Base-by-base conservation (phyloP, 2,329 filamentous ascomycete genomes). In the Rhynchosporium agropyri region DNA sequence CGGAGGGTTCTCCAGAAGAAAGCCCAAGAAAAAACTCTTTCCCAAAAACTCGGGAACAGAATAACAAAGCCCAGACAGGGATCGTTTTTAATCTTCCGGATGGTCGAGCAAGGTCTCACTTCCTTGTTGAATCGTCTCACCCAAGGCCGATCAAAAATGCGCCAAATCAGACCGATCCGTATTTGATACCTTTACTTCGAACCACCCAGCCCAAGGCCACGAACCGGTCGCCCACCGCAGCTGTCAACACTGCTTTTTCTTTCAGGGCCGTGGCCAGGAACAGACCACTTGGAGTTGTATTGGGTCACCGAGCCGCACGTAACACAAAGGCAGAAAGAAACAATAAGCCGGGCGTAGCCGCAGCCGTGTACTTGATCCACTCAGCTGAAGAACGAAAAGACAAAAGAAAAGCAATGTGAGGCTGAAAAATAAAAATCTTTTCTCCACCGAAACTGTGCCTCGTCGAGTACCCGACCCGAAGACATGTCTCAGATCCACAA, bases 401-500 rank as follows among this genome's bases (percentile, higher is more conserved):
- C 38, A 15, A 55, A 55, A 31, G 53, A 43, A 33, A 56, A 7
- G 54, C 31, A 20, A 43, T 12, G 42, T 7, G 15, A 45, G 42
- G 13, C 15, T 12, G 42, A 45, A n/a, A 45, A 45, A 15, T 42
- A 56, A 43, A 55, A 42, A 10, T 55, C 20, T 40, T 4, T 28
- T 26, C 36, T 13, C 2, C 33, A 20, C 28, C 10, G 43, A 57
- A 46, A 9, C 20, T 26, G 3, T 40, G 38, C 51, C 36, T 40
- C 20, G 20, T 20, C 1, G 20, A 20, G 20, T 20, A 42, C 38
- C 42, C 38, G 38, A 45, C 40, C 51, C 53, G 31, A 53, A 33
- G n/a, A 40, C 9, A 54, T 57, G 58, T 60, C 58, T 60, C 58
- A 51, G 45, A 33, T 49, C 57, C 15, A 20, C 33, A 20, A 26